phyloP scores from a whole-genome alignment of 805 yeast species.

The Metschnikowia dekortorum region DNA sequence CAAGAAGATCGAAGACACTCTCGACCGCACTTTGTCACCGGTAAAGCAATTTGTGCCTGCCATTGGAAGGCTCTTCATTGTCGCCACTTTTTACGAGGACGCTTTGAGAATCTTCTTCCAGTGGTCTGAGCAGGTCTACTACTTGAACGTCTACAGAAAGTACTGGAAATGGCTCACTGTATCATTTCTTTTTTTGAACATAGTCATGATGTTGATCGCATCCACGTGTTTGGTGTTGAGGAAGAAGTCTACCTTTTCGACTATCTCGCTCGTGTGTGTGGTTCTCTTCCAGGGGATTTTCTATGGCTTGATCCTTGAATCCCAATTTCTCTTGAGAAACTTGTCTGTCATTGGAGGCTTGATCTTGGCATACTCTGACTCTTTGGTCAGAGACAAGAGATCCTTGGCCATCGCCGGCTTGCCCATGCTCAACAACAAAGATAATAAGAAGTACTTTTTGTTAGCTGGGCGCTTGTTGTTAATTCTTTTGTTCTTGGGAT shows the following conservation, averaged over 20 bases:
- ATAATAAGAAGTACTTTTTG: constrained; percentile 73
- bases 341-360: constrained; percentile 90
- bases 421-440: constrained; percentile 67
- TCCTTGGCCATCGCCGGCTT: constrained; percentile 66
- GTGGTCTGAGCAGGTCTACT: constrained; percentile 89
- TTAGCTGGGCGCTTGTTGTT: constrained; percentile 85
- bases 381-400: constrained; percentile 72
- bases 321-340: constrained; percentile 79
- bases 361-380: constrained; percentile 79
- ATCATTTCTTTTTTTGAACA: constrained; percentile 61
- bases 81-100: constrained; percentile 91
- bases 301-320: constrained; percentile 81
- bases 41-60: constrained; percentile 77
- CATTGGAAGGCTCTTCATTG: constrained; percentile 84
- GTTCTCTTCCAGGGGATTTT: constrained; percentile 80
- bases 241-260: constrained; percentile 64
- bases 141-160: constrained; percentile 73
- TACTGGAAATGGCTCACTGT: constrained; percentile 73
- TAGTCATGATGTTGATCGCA: constrained; percentile 66
- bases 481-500: constrained; percentile 79
- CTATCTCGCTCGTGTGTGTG: constrained; percentile 63
- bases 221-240: constrained; percentile 68
- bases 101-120: constrained; percentile 76
- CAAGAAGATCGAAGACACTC: constrained; percentile 49
- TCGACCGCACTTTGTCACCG: constrained; percentile 48